phyloP scores from a whole-genome alignment of 768 basidiomycete genomes.

The Suillus brevipes region DNA sequence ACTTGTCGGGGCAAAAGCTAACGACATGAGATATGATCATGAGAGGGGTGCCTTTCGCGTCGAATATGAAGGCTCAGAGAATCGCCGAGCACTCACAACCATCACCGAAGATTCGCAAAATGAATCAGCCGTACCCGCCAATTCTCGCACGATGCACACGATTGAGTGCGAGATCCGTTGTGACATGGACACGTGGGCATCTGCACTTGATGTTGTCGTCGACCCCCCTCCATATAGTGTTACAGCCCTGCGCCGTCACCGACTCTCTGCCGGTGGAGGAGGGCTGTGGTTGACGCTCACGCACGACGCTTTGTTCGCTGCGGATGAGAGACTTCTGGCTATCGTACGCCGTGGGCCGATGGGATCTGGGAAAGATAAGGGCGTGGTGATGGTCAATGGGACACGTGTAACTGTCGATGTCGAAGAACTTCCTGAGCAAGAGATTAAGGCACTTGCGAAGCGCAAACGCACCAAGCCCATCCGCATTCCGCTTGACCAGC shows the following conservation, averaged over 20 bases:
- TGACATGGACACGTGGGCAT: slow-evolving; percentile 87
- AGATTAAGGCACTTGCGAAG: slow-evolving; percentile 80
- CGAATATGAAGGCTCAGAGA: slow-evolving; percentile 74
- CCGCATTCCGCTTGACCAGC: slow-evolving; percentile 91
- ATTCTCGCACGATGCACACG: slow-evolving; percentile 39
- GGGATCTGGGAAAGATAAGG: slow-evolving; percentile 68
- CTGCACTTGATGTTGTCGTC: slow-evolving; percentile 82
- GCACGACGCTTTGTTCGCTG: slow-evolving; percentile 78
- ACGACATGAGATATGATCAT: slow-evolving; percentile 80
- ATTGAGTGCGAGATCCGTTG: slow-evolving; percentile 92
- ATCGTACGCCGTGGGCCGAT: slow-evolving; percentile 73
- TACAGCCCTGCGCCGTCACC: slow-evolving; percentile 82
- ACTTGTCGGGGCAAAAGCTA: slow-evolving; percentile 73
- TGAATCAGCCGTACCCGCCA: slow-evolving; percentile 13
- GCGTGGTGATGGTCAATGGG: slow-evolving; percentile 87
- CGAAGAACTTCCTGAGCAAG: slow-evolving; percentile 83
- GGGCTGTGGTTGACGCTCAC: slow-evolving; percentile 93
- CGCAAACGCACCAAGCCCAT: slow-evolving; percentile 84
- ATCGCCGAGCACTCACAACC: slow-evolving; percentile 38
- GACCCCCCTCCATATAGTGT: slow-evolving; percentile 90
- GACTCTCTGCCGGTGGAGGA: slow-evolving; percentile 82
- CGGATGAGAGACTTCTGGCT: slow-evolving; percentile 71
- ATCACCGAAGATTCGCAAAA: slow-evolving; percentile 19
- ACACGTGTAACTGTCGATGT: slow-evolving; percentile 80
- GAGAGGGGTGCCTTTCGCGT: slow-evolving; percentile 79